These are phyloP conservation scores for Austroboletus niveus DNA, from an alignment of 1,284 basidiomycete genomes.

Conservation along the genomic window DNA sequence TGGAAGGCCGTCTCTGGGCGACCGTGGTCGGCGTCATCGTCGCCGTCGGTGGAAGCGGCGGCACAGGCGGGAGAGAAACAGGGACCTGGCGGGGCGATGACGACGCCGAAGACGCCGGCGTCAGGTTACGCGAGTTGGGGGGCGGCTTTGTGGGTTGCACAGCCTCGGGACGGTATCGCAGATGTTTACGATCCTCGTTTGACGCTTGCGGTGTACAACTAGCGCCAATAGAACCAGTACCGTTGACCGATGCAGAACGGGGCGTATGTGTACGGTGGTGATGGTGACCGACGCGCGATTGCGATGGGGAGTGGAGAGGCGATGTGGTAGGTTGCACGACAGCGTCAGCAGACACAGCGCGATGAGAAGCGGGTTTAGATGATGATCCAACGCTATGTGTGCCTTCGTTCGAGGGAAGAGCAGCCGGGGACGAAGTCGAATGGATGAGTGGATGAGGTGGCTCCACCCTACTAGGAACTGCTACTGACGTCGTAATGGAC, in stretches of 20 bases:
- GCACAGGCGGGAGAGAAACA: constrained; percentile 42
- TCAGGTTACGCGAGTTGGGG: constrained; percentile 39
- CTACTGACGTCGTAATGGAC: constrained; percentile 25
- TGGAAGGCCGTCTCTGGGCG: constrained; percentile 25
- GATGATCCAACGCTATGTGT: constrained; percentile 6
- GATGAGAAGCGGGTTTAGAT: constrained; percentile 27
- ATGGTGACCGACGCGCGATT: constrained; percentile 16
- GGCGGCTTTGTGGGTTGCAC: constrained; percentile 25
- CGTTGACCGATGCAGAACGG: constrained; percentile 18
- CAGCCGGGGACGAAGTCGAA: constrained; percentile 44
- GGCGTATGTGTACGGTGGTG: constrained; percentile 5
- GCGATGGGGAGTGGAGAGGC: constrained; percentile 25
- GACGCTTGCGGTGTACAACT: constrained; percentile 2
- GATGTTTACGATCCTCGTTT: constrained; percentile 24
- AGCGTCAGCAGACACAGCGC: constrained; percentile 28
- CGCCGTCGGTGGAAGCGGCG: constrained; percentile 36
- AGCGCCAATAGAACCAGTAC: not conserved
- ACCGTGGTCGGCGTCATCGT: constrained; percentile 32
- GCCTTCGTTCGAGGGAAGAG: constrained; percentile 33
- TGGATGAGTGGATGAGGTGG: constrained; percentile 32
- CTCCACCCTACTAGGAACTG: constrained; percentile 23
- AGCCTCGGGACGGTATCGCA: constrained; percentile 18
- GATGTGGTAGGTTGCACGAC: not conserved
- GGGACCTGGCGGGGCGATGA: constrained; percentile 55
- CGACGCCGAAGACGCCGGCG: constrained; percentile 55